These are phyloP conservation scores for Hibiscus syriacus DNA, from an alignment of 345 rosid species.

Conservation along the genomic window DNA sequence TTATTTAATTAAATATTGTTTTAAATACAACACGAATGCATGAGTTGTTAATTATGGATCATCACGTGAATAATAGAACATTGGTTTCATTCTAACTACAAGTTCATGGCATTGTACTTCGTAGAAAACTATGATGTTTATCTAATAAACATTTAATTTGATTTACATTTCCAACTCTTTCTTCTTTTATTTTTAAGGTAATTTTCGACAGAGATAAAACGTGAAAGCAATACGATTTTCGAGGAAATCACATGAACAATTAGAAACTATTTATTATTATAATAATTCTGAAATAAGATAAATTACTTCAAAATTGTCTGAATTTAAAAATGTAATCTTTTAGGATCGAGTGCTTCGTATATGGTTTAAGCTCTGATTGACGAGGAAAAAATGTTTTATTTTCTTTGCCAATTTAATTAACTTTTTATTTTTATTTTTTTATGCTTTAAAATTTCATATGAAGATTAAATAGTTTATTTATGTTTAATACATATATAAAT, in stretches of 20 bases:
- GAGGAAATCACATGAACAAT: background rate
- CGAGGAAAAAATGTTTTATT: too few species aligned
- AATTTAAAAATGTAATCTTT: too few species aligned
- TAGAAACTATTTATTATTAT: background rate
- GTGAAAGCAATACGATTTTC: background rate
- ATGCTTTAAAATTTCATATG: too few species aligned
- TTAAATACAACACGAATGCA: too few species aligned
- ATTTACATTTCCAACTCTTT: background rate
- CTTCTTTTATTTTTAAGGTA: too few species aligned
- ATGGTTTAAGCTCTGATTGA: too few species aligned
- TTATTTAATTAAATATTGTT: too few species aligned
- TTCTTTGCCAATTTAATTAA: too few species aligned
- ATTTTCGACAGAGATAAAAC: background rate
- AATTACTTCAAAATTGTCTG: background rate
- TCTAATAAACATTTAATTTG: background rate
- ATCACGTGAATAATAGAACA: background rate
- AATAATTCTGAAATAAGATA: background rate
- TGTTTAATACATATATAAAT: too few species aligned
- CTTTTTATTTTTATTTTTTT: too few species aligned
- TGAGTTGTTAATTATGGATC: background rate
- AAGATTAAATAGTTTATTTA: too few species aligned
- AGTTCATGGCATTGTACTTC: constrained; percentile 10
- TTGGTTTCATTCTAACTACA: constrained; percentile 26
- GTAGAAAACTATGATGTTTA: background rate
- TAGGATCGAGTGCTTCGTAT: too few species aligned